These are phyloP conservation scores for Ophiocordyceps australis DNA, from an alignment of 2,329 filamentous ascomycete species.

Conservation along the genomic window DNA sequence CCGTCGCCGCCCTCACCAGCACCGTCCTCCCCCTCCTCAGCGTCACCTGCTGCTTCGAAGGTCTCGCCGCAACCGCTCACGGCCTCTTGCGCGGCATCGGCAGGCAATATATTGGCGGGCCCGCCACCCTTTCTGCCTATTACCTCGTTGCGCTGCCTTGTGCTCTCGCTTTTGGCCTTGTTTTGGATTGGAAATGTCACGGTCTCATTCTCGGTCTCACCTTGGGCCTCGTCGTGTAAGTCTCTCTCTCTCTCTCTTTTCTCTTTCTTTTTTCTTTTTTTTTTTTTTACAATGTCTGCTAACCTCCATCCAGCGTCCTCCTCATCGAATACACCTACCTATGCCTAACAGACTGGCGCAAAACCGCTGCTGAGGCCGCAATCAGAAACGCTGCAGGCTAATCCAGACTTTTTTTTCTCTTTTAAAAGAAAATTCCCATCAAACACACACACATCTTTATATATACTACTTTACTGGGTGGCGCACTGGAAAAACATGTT, in stretches of 20 bases:
- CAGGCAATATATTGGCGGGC: conserved; percentile 70
- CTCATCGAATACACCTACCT: conserved; percentile 27
- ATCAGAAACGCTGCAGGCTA: conserved; percentile 16
- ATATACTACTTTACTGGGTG: too few species aligned
- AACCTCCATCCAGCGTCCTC: conserved; percentile 4
- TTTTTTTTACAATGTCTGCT: too few species aligned
- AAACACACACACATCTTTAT: too few species aligned
- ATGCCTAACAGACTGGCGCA: conserved; percentile 25
- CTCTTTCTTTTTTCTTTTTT: too few species aligned
- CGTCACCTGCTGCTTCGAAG: conserved; percentile 78
- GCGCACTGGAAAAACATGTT: too few species aligned
- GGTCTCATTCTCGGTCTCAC: conserved; percentile 72
- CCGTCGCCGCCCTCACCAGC: conserved; percentile 48
- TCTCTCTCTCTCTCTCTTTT: conserved; percentile 6
- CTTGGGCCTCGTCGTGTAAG: conserved; percentile 45
- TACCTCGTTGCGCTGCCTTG: conserved; percentile 72
- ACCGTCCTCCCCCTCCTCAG: conserved; percentile 59
- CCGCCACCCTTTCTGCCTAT: conserved; percentile 72
- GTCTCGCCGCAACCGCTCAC: conserved; percentile 57
- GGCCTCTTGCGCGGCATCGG: conserved; percentile 72
- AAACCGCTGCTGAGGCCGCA: conserved; percentile 26
- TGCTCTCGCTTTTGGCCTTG: conserved; percentile 59
- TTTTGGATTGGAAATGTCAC: conserved; percentile 51
- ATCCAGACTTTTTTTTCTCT: too few species aligned
- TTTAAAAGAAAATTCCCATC: too few species aligned